A percentile compares a stretch with the other conserved stretches of the same genome.
Evolutionary conservation across 306 rosid species (phyloP).

Genomic region (Quercus gilva): DNA sequence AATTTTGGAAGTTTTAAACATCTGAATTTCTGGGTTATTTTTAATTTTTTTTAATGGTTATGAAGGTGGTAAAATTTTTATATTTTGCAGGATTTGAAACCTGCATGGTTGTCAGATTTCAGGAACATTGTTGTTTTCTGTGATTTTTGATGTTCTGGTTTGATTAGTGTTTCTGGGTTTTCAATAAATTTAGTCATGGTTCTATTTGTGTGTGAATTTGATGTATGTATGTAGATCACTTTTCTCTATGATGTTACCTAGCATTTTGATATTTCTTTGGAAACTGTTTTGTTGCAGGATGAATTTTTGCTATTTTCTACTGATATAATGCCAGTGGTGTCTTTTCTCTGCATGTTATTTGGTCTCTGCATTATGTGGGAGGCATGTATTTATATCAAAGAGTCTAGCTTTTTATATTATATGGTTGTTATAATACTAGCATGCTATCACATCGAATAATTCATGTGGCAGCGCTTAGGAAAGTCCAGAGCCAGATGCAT

Average conservation of each 20-base stretch:
- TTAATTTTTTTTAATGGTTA: background rate
- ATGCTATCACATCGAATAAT: constrained; percentile 24
- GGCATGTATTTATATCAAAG: background rate
- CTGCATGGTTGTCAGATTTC: constrained; percentile 7
- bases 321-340: constrained; percentile 3
- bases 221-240: constrained; percentile 10
- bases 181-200: constrained; percentile 13
- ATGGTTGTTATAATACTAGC: constrained; percentile 3
- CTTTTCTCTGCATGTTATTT: constrained; percentile 15
- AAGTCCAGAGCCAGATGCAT: constrained; percentile 27
- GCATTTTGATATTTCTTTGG: constrained; percentile 13
- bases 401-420: constrained; percentile 9
- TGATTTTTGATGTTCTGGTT: constrained; percentile 12
- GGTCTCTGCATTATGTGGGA: constrained; percentile 23
- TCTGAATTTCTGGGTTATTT: too few species aligned
- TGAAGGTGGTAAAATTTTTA: constrained; percentile 12
- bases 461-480: constrained; percentile 18
- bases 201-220: constrained; percentile 5
- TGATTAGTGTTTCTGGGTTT: constrained; percentile 33
- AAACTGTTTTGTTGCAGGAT: background rate
- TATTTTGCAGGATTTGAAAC: constrained; percentile 24
- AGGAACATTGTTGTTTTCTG: constrained; percentile 15
- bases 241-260: background rate
- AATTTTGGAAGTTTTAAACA: too few species aligned
- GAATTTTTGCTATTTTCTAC: constrained; percentile 2